Conservation (phyloP, 768 basidiomycete genomes). For the Russula vinacea region DNA sequence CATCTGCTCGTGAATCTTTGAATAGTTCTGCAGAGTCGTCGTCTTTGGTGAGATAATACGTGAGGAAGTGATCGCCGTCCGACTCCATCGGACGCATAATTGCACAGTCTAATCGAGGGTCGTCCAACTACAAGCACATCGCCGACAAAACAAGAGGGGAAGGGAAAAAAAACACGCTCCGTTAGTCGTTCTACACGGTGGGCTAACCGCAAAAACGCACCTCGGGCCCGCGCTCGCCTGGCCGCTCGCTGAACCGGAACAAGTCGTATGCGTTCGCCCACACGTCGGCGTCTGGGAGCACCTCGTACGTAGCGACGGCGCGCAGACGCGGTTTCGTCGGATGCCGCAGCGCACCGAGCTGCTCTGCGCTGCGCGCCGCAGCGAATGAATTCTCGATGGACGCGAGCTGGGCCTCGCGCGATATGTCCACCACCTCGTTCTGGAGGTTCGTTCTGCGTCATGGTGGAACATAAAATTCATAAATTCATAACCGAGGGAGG, state of each 20-base stretch:
- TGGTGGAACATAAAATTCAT: too few species aligned
- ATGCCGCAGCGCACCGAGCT: constrained; percentile 60
- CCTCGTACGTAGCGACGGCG: constrained; percentile 77
- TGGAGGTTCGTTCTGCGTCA: constrained; percentile 43
- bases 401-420: constrained; percentile 66
- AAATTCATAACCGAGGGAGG: neutral
- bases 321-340: constrained; percentile 74
- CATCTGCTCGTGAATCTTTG: constrained; percentile 52
- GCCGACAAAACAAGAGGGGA: neutral
- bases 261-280: constrained; percentile 90
- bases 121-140: constrained; percentile 50
- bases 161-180: neutral
- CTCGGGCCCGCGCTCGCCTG: constrained; percentile 71
- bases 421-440: constrained; percentile 58
- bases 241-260: constrained; percentile 81
- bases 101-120: constrained; percentile 80
- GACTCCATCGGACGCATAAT: constrained; percentile 85
- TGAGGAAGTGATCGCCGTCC: constrained; percentile 83
- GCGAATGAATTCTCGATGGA: constrained; percentile 78
- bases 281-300: constrained; percentile 79
- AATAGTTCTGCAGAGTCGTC: constrained; percentile 67
- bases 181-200: neutral
- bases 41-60: constrained; percentile 77
- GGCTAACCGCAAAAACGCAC: constrained; percentile 41
- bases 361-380: constrained; percentile 57